A percentile compares a stretch with the other conserved stretches of the same genome.
Conservation (phyloP, 2,329 filamentous ascomycete species). For the Fusarium secorum region DNA sequence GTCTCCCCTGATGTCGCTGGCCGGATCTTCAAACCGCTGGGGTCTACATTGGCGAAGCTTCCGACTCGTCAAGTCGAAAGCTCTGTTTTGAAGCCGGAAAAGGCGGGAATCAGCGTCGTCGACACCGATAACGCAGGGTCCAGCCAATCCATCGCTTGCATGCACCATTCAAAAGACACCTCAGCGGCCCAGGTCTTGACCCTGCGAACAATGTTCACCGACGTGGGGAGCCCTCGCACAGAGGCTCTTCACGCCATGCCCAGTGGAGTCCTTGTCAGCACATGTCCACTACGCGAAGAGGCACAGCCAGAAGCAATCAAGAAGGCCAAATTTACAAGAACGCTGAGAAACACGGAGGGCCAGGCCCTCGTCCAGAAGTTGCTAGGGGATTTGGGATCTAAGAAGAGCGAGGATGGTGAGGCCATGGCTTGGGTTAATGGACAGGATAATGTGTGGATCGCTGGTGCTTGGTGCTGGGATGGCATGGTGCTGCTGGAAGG, state of each 20-base stretch:
- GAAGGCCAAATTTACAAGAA: slow-evolving; percentile 59
- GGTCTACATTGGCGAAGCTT: slow-evolving; percentile 50
- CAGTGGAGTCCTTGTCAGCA: slow-evolving; percentile 61
- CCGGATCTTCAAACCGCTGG: slow-evolving; percentile 55
- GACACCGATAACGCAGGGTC: slow-evolving; percentile 1
- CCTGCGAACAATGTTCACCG: slow-evolving; percentile 48
- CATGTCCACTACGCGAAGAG: slow-evolving; percentile 52
- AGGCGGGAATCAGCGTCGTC: not conserved
- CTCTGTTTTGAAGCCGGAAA: slow-evolving; percentile 48
- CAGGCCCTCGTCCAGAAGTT: slow-evolving; percentile 56
- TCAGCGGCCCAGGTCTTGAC: slow-evolving; percentile 46
- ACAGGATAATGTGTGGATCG: slow-evolving; percentile 61
- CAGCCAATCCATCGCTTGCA: slow-evolving; percentile 30
- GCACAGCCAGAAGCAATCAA: slow-evolving; percentile 53
- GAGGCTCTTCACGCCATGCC: slow-evolving; percentile 62
- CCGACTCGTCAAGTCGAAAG: slow-evolving; percentile 59
- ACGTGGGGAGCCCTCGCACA: slow-evolving; percentile 45
- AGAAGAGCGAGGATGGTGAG: not conserved
- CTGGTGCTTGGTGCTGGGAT: slow-evolving; percentile 71
- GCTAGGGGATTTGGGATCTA: slow-evolving; percentile 43
- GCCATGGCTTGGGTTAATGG: slow-evolving; percentile 60
- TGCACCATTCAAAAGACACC: slow-evolving; percentile 39
- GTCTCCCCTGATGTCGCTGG: slow-evolving; percentile 63
- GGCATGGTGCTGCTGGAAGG: slow-evolving; percentile 70
- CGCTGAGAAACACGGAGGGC: slow-evolving; percentile 59